Conservation (phyloP, 805 yeast genomes). For the Novakomyces olei region DNA sequence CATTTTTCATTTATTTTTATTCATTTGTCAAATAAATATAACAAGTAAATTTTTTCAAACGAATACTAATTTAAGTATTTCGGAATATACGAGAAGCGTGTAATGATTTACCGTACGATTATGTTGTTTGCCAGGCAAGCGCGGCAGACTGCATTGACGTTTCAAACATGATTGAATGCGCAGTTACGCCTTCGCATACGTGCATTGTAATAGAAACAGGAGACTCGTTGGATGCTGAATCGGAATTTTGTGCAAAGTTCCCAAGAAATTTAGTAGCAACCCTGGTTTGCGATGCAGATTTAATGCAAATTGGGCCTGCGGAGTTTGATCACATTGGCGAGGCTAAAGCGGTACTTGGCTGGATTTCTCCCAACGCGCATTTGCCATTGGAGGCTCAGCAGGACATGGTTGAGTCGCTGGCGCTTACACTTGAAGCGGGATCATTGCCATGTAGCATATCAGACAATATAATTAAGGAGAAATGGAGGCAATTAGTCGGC, state of each 20-base stretch:
- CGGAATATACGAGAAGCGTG: conserved; percentile 1
- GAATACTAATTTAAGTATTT: background rate
- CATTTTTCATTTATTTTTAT: background rate
- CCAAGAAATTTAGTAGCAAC: conserved; percentile 33
- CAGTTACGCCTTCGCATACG: conserved; percentile 25
- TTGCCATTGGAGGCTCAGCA: conserved; percentile 5
- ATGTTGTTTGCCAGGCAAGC: conserved; percentile 37
- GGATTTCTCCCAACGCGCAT: conserved; percentile 2
- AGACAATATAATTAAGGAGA: conserved; percentile 10
- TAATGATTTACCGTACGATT: conserved; percentile 24
- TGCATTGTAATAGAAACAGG: conserved; percentile 27
- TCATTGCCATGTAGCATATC: conserved; percentile 8
- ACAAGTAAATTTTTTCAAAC: background rate
- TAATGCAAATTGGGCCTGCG: conserved; percentile 9
- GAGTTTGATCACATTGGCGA: conserved; percentile 9
- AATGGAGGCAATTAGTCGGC: conserved; percentile 10
- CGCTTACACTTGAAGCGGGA: conserved; percentile 10
- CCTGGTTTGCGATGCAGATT: conserved; percentile 27
- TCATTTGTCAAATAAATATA: background rate
- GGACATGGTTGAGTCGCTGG: conserved; percentile 10
- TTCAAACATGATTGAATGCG: conserved; percentile 30
- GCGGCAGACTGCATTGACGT: conserved; percentile 38
- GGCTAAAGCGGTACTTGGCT: conserved; percentile 7
- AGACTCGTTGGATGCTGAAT: conserved; percentile 39
- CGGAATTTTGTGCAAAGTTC: conserved; percentile 28